phyloP scores from a whole-genome alignment of 139 green algal genomes.

The Haematococcus sp. region DNA sequence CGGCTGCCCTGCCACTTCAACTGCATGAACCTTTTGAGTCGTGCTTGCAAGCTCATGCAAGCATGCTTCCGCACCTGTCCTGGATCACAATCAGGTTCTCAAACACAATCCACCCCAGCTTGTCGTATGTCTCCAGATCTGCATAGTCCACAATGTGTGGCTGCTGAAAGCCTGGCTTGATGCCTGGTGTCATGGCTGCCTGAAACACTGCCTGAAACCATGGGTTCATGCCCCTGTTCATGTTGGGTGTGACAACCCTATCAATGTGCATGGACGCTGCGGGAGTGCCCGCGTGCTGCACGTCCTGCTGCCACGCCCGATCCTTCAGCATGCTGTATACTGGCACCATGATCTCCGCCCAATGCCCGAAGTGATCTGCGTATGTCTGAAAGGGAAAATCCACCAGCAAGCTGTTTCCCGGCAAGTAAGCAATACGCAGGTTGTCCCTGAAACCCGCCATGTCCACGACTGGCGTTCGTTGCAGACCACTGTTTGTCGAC shows the following conservation, averaged over 20 bases:
- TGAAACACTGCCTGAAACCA: slow-evolving; percentile 67
- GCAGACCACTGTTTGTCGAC: slow-evolving; percentile 25
- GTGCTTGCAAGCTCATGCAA: no score
- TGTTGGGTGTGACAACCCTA: slow-evolving; percentile 39
- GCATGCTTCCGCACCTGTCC: slow-evolving; percentile 37
- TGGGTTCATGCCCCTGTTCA: slow-evolving; percentile 25
- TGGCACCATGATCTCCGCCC: slow-evolving; percentile 68
- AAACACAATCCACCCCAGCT: slow-evolving; percentile 66
- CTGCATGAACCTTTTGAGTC: no score
- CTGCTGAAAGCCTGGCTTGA: slow-evolving; percentile 13
- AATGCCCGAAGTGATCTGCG: slow-evolving; percentile 75
- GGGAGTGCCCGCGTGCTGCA: not conserved
- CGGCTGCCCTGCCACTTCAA: no score
- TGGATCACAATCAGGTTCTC: slow-evolving; percentile 63
- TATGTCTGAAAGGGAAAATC: slow-evolving; percentile 71
- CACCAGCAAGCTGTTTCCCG: slow-evolving; percentile 63
- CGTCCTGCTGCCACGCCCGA: slow-evolving; percentile 4
- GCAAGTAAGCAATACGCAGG: slow-evolving; percentile 18
- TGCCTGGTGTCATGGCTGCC: slow-evolving; percentile 29
- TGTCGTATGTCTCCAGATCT: slow-evolving; percentile 47
- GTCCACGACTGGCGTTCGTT: slow-evolving; percentile 26
- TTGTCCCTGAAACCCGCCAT: slow-evolving; percentile 16
- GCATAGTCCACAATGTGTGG: slow-evolving; percentile 58
- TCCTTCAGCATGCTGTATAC: slow-evolving; percentile 47
- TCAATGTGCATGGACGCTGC: slow-evolving; percentile 28